Evolutionary conservation across 2,329 filamentous ascomycete species (phyloP).

Genomic region (Alternaria sp.): DNA sequence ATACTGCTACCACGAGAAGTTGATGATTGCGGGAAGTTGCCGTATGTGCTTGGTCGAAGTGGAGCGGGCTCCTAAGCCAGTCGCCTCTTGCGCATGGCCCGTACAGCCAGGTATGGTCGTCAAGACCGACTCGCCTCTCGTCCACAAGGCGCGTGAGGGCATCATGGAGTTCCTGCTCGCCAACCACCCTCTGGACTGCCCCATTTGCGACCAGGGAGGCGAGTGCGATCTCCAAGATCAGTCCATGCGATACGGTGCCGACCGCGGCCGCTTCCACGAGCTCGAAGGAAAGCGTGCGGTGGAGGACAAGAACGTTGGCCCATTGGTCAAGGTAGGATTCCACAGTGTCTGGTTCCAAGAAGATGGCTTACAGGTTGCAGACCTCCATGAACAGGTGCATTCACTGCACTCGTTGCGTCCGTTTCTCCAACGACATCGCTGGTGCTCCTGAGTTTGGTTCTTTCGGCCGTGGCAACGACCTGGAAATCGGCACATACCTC

Average conservation of each 20-base stretch:
- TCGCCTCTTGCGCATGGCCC: constrained; percentile 98
- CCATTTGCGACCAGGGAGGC: constrained; percentile 97
- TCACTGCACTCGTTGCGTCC: constrained; percentile 96
- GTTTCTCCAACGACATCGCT: constrained; percentile 96
- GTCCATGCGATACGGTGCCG: constrained; percentile 97
- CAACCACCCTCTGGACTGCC: constrained; percentile 95
- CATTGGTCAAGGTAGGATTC: constrained; percentile 75
- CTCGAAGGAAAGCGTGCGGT: constrained; percentile 94
- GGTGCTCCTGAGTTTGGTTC: constrained; percentile 95
- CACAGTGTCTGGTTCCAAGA: background rate
- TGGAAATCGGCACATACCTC: constrained; percentile 98
- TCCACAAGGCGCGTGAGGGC: constrained; percentile 97
- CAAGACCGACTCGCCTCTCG: constrained; percentile 94
- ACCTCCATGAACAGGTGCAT: constrained; percentile 99
- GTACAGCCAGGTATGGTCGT: constrained; percentile 99
- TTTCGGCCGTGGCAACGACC: constrained; percentile 91
- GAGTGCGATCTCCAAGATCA: constrained; percentile 99
- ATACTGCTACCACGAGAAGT: constrained; percentile 99
- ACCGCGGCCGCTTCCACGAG: constrained; percentile 97
- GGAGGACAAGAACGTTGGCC: constrained; percentile 99
- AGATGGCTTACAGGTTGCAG: constrained; percentile 48
- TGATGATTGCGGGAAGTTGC: constrained; percentile 99
- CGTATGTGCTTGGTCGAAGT: constrained; percentile 99
- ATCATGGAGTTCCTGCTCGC: constrained; percentile 98
- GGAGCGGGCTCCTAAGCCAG: constrained; percentile 92